Evolutionary conservation across 352 stramenopile species (phyloP).

Genomic region (Pythium grandisporangium): DNA sequence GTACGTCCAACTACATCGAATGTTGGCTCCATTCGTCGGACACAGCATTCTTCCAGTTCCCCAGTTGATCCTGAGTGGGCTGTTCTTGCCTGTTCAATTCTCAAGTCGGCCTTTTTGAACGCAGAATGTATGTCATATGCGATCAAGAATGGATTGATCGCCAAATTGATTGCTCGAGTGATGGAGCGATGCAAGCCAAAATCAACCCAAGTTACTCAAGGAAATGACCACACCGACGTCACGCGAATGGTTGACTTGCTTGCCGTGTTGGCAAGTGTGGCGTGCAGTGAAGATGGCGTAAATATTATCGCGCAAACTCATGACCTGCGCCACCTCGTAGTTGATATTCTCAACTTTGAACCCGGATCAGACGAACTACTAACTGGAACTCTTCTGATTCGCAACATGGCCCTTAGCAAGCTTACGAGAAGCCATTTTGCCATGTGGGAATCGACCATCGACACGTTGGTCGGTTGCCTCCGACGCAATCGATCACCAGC

Average conservation of each 20-base stretch:
- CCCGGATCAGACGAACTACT: constrained; percentile 9
- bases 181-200: constrained; percentile 24
- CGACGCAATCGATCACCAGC: neutral
- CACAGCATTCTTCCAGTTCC: too few species aligned
- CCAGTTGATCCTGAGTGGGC: constrained; percentile 5
- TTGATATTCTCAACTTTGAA: constrained; percentile 25
- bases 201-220: neutral
- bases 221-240: constrained; percentile 14
- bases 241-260: constrained; percentile 34
- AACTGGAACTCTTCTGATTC: constrained; percentile 31
- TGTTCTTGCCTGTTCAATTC: constrained; percentile 25
- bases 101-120: constrained; percentile 37
- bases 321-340: constrained; percentile 25
- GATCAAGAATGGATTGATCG: constrained; percentile 32
- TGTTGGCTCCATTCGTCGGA: too few species aligned
- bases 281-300: constrained; percentile 32
- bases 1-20: too few species aligned
- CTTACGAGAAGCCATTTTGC: constrained; percentile 42
- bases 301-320: constrained; percentile 24
- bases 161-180: constrained; percentile 22
- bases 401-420: constrained; percentile 51
- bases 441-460: constrained; percentile 40
- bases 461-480: neutral
- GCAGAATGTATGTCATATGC: constrained; percentile 32
- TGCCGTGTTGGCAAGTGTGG: constrained; percentile 25